These are phyloP conservation scores for Obelidium mucronatum DNA, from an alignment of 192 early-diverging fungal genomes.

Conservation along the genomic window DNA sequence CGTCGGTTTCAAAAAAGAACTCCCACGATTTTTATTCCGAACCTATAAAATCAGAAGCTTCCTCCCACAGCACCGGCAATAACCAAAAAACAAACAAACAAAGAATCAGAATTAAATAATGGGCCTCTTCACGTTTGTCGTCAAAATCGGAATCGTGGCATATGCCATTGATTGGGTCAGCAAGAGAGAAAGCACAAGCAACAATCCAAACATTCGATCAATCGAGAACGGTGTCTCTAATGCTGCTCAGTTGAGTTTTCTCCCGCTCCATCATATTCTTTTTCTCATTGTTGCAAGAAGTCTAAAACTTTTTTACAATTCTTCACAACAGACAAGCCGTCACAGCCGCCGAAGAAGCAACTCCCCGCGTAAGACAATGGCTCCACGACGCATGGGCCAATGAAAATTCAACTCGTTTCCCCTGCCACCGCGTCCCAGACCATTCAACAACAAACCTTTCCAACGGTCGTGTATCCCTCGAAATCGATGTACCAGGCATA, in stretches of 20 bases:
- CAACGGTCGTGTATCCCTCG: slow-evolving; percentile 20
- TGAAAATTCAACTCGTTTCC: background rate
- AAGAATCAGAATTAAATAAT: slow-evolving; percentile 7
- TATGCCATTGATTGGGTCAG: slow-evolving; percentile 38
- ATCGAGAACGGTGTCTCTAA: background rate
- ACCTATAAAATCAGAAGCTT: too few species aligned
- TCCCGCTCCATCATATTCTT: too few species aligned
- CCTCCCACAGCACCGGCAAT: too few species aligned
- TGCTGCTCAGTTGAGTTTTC: background rate
- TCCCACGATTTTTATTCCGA: too few species aligned
- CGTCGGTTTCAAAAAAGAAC: too few species aligned
- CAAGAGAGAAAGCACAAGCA: background rate
- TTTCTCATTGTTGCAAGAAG: background rate
- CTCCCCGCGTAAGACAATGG: slow-evolving; percentile 8
- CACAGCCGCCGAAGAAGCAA: background rate
- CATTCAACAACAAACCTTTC: slow-evolving; percentile 16
- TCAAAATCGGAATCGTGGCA: slow-evolving; percentile 37
- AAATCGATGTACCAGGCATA: slow-evolving; percentile 38
- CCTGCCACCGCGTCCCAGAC: background rate
- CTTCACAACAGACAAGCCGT: background rate
- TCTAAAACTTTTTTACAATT: background rate
- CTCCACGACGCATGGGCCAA: slow-evolving; percentile 5
- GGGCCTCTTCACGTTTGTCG: slow-evolving; percentile 38
- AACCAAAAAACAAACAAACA: background rate
- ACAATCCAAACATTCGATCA: background rate